These are phyloP conservation scores for Nemania sp. DNA, from an alignment of 2,329 filamentous ascomycete species.

Conservation along the genomic window DNA sequence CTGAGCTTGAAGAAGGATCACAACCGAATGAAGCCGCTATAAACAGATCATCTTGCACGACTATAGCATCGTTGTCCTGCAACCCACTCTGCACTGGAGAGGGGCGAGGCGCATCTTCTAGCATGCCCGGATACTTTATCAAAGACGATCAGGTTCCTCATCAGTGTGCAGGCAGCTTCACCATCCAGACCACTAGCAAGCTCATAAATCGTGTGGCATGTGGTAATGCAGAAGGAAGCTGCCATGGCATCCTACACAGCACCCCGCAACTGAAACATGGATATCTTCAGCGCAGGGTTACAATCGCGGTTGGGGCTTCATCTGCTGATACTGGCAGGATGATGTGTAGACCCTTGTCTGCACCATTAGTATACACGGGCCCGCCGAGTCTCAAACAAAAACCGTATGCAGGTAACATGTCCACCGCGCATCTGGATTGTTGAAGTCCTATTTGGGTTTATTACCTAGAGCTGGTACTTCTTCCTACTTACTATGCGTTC, in stretches of 20 bases:
- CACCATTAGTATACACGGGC: slow-evolving; percentile 4
- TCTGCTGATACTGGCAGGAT: slow-evolving; percentile 5
- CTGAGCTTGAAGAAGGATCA: neutral
- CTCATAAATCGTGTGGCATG: too few species aligned
- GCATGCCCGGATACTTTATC: too few species aligned
- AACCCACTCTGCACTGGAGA: too few species aligned
- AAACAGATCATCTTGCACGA: neutral
- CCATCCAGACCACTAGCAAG: too few species aligned
- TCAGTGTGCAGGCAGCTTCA: too few species aligned
- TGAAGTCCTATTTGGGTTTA: slow-evolving; percentile 8
- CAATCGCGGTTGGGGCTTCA: neutral
- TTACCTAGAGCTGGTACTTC: slow-evolving; percentile 6
- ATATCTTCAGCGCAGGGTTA: slow-evolving; percentile 1
- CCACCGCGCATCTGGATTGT: neutral
- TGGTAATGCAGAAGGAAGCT: neutral
- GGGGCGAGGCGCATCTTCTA: too few species aligned
- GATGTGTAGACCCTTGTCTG: slow-evolving; percentile 4
- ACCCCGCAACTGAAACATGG: slow-evolving; percentile 15
- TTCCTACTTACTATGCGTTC: neutral
- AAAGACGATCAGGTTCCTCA: too few species aligned
- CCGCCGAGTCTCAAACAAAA: slow-evolving; percentile 19
- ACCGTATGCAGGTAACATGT: slow-evolving; percentile 7
- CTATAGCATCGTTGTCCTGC: neutral
- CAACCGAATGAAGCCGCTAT: neutral
- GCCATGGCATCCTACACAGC: slow-evolving; percentile 7